Evolutionary conservation across 345 rosid genomes (phyloP), one percentile per base, ranked within the genome.

Genomic region (Eucalyptus erythrocorys): DNA sequence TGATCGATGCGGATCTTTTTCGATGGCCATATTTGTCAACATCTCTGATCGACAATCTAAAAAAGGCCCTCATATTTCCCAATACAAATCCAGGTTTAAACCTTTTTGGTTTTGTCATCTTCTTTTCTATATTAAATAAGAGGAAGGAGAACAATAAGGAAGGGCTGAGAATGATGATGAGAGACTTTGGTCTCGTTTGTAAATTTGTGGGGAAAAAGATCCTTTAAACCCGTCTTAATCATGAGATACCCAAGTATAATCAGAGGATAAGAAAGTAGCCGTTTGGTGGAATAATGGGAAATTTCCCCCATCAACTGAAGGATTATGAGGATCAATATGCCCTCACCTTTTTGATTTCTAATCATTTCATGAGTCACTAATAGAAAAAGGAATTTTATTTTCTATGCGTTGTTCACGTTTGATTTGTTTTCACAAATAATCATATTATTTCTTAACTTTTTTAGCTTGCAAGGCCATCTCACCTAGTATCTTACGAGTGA

Each of bases 31-130:
- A 34, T 76, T 21, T 76, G 82, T 76, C 82, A 71, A 71, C 5
- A 0, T 10, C 5, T 40, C 0, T 40, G 47, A 76, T 76, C 6
- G 15, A 37, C 27, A 37, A 37, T 19, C 13, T 21, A 21, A 19
- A 37, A 37, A 37, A 10, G 27, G 15, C 42, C 47, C 82, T 71
- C 27, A 37, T 47, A 37, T 4, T 71, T 71, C 27, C 15, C 45
- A 10, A 40, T 76, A 34, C 45, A 19, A 19, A 32, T 22, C 27
- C 82, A 19, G 8, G 82, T 76, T 43, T 76, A 37, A 76, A 21
- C 7, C 82, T 76, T 37, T 71, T 43, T 10, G 45, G 6, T 76
- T 76, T 37, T 37, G 14, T 76, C 13, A 37, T 76, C 14, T 37
- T 22, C 27, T 40, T 55, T 37, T 10, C 47, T 40, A 76, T 76